Base-by-base conservation (phyloP, 2,329 filamentous ascomycete genomes). In the Botrytis fabae region DNA sequence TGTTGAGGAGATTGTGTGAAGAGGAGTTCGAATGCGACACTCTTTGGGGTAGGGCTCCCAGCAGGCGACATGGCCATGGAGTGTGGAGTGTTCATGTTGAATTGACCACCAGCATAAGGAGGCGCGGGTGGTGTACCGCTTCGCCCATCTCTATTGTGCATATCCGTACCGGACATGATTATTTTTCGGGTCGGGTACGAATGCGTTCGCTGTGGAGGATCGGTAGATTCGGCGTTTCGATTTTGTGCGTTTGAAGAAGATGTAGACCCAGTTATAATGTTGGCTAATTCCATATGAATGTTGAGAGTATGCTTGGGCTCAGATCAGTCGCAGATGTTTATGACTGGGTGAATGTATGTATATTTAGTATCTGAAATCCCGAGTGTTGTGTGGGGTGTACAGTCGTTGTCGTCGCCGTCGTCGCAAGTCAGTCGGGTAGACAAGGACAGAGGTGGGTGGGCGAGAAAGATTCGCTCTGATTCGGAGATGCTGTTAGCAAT, bases 21-120 rank as follows among this genome's bases (percentile, higher is more conserved):
- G 78, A 94, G 86, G 71, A 94, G 87, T 82, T 93, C 91, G 83
- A 95, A 95, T 85, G 91, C 88, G 84, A 95, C 91, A 80, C 91
- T 91, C 86, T 94, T 95, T 76, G 89, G 88, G 51, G 84, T 84
- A 61, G 77, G 79, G 62, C 76, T 80, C 59, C 76, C 79, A 68
- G 78, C 78, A 35, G 79, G 80, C 71, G 80, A 81, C 75, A 80
- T 78, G 64, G 73, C 77, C 66, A 71, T 70, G 69, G 72, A 76
- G 68, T 80, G 77, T 40, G 75, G 76, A 72, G 76, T 77, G 32
- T 76, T 77, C 42, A 77, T 77, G 62, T 69, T 76, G 28, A 76
- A 75, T 59, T 79, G 78, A 69, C 73, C 73, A 69, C 74, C 74
- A 40, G 65, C 70, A 76, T 78, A 77, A 57, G 70, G 65, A 64